Evolutionary conservation across 2,329 filamentous ascomycete species (phyloP), one percentile per base, ranked within the genome.

Genomic region (Cordyceps sp.): DNA sequence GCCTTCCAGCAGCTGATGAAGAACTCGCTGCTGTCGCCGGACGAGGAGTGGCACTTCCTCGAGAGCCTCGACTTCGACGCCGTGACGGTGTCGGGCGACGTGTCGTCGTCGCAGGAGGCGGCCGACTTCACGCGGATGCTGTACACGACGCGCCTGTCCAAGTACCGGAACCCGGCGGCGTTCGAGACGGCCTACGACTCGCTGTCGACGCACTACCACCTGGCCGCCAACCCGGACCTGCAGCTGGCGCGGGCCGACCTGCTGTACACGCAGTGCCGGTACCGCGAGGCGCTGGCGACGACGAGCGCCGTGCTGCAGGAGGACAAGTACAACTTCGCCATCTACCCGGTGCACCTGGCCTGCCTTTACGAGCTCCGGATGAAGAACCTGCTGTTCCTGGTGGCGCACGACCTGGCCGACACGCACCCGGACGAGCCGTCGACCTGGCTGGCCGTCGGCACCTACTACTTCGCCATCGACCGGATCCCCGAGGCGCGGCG

Each of bases 1-100:
- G 90, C 90, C 1, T 96, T 98, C 49, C 86, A 94, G 45, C 86
- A 96, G 59, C 69, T 98, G 34, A 94, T 96, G 76, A 84, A 85
- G 58, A 98, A 98, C 58, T 82, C 82, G 15, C 66, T 98, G 38
- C 80, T 98, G 72, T 73, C 73, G 30, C 85, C 86, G 0, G 76
- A 82, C 23, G 86, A 94, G 54, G 86, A 94, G 50, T 83, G 88
- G 69, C 70, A 77, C 31, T 93, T 94, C 39, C 66, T 94, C 27
- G 78, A 90, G 42, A 83, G 80, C 32, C 67, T 94, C 16, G 76
- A 94, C 55, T 98, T 98, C 50, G 85, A 93, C 52, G 74, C 78
- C 15, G 78, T 96, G 39, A 64, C 65, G 6, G 68, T 78, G 2
- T 58, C 62, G 2, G 69, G 73, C 20, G 76, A 83, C 40, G 59